Base-by-base conservation (phyloP, 441 rosid genomes). In the Brassica hybrid region DNA sequence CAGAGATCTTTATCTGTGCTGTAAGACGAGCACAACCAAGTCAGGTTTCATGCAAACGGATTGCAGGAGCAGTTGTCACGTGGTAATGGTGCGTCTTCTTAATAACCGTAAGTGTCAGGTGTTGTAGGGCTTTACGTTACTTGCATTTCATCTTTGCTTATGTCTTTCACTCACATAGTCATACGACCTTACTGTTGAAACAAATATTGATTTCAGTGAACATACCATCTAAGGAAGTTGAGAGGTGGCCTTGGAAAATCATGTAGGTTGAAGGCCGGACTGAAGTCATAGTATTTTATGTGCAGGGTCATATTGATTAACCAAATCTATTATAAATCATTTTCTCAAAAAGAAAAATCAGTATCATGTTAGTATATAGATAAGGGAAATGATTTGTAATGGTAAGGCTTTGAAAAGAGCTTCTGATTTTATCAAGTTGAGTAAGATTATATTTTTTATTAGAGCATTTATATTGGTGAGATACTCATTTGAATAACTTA, bases 61-160 rank as follows among this genome's bases (percentile, higher is more conserved):
- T 80, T 86, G 89, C 88, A 88, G 50, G 89, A 88, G 80, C 90
- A 90, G 43, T 90, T 87, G 38, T 86, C 86, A 62, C 94, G 89
- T 19, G 83, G 89, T 65, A 87, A 86, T 79, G 89, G 97, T 92
- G 90, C 58, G 43, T 21, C 50, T 32, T 34, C 58, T 19, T 23
- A 6, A n/a, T n/a, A 43, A 43, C 50, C 50, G 4, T 43, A 43
- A 38, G 45, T 38, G 45, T 34, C 41, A 34, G 41, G 1, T 34
- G n/a, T 8, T 34, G 41, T 34, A 7, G 13, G 45, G 45, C 45
- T 38, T 38, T n/a, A 2, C 12, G 16, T 61, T 17, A 36, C 27
- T 63, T 34, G 58, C 50, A 43, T 43, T 43, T 43, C 50, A 43
- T 43, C 50, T 43, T 43, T 43, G n/a, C 50, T 43, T 43, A 43